Conservation (phyloP, 805 yeast species). For the Zygosaccharomyces gambellarensis region DNA sequence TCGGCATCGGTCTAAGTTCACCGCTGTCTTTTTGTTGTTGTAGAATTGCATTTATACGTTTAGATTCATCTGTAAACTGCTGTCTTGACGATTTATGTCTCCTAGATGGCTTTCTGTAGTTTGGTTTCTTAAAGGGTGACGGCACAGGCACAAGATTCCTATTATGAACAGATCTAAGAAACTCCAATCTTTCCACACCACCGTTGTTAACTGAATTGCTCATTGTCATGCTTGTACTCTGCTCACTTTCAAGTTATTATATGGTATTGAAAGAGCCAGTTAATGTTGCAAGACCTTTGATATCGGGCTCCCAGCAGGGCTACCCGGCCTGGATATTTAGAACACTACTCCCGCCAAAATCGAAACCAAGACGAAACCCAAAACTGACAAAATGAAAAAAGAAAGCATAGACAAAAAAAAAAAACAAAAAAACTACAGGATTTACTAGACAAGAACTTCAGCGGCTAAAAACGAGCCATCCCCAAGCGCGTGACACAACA, state of each 20-base stretch:
- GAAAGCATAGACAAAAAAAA: too few relatives aligned
- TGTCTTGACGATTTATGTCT: conserved; percentile 74
- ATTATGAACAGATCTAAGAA: conserved; percentile 24
- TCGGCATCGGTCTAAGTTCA: conserved; percentile 36
- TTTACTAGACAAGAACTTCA: too few relatives aligned
- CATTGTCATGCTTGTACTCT: background rate
- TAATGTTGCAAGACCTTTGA: background rate
- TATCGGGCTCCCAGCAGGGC: background rate
- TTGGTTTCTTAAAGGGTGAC: conserved; percentile 56
- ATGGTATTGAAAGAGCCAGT: too few relatives aligned
- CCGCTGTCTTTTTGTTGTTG: conserved; percentile 17
- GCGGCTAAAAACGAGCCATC: too few relatives aligned
- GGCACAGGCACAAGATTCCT: conserved; percentile 26
- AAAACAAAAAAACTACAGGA: too few relatives aligned
- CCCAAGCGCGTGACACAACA: background rate
- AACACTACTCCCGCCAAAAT: too few relatives aligned
- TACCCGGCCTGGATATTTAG: background rate
- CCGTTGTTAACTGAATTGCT: background rate
- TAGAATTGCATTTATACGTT: conserved; percentile 43
- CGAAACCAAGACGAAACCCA: too few relatives aligned
- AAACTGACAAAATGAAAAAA: too few relatives aligned
- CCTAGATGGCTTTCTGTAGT: conserved; percentile 48
- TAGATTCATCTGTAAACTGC: conserved; percentile 69
- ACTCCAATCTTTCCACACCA: conserved; percentile 25
- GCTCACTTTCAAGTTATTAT: background rate